Percentiles rank a stretch among this genome's conserved stretches.
phyloP scores from a whole-genome alignment of 2,329 filamentous ascomycete species.

The Endocalyx cinctus region DNA sequence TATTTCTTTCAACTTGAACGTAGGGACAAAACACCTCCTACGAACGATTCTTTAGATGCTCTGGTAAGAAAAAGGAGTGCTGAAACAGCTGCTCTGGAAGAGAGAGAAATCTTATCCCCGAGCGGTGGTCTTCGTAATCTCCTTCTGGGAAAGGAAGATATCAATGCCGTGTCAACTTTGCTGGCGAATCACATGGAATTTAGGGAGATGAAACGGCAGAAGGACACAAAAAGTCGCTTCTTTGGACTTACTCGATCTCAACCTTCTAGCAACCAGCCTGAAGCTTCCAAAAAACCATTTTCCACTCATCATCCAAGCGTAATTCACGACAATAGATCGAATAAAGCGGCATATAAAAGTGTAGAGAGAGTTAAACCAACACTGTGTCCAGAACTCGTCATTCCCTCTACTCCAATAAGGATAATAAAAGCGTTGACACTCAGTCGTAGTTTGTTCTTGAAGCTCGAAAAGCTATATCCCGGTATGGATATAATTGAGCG shows the following conservation, averaged over 20 bases:
- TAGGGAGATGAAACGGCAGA: slow-evolving; percentile 21
- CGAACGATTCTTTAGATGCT: slow-evolving; percentile 10
- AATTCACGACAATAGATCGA: background rate
- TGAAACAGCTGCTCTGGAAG: slow-evolving; percentile 8
- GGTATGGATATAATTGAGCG: slow-evolving; percentile 53
- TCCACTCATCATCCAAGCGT: background rate
- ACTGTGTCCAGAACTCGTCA: slow-evolving; percentile 12
- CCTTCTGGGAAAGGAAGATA: slow-evolving; percentile 17
- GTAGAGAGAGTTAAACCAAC: slow-evolving; percentile 1
- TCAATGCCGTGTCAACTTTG: slow-evolving; percentile 18
- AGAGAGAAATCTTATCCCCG: background rate
- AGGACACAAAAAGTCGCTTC: slow-evolving; percentile 20
- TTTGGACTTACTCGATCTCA: slow-evolving; percentile 11
- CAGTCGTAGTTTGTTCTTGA: slow-evolving; percentile 43
- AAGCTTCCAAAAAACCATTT: background rate
- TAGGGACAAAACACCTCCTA: background rate
- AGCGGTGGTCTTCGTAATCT: slow-evolving; percentile 9
- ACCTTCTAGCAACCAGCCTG: background rate
- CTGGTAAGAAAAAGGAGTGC: slow-evolving; percentile 21
- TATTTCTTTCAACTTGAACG: slow-evolving; percentile 5
- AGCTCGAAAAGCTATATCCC: slow-evolving; percentile 45
- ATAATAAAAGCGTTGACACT: slow-evolving; percentile 50
- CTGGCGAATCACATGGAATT: slow-evolving; percentile 24
- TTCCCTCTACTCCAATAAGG: slow-evolving; percentile 10
- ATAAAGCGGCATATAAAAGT: background rate